Evolutionary conservation across 768 basidiomycete species (phyloP), one percentile per base, ranked within the genome.

Genomic region (Boletellus ananiceps): DNA sequence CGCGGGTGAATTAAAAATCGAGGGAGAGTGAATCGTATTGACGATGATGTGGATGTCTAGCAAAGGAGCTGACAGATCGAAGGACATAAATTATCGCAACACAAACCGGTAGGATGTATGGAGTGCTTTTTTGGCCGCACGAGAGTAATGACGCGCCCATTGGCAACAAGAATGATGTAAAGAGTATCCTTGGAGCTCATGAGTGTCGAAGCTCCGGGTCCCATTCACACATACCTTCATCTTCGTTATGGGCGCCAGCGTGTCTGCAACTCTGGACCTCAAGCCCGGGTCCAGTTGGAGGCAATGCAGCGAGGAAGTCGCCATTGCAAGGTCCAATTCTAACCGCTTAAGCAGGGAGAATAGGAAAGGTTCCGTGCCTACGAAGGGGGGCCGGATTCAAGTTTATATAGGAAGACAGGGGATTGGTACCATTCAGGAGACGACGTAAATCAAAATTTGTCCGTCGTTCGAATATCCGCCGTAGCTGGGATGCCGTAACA

Each of bases 61-160:
- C 6, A 37, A 27, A 35, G 9, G 40, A n/a, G 18, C n/a, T 36
- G 3, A 33, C 40, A 11, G 44, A 45, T 31, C 31, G 13, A 6
- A 46, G 35, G 16, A 9, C 21, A 42, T 18, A 16, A 29, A 27
- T 11, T 11, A 47, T 51, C 46, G 18, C 25, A 25, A 43, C n/a
- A 52, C 72, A 45, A 57, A 87, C 91, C 91, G 38, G 89, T 83
- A 16, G 93, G 93, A 64, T 99, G 93, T 58, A 99, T 93, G 0
- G 92, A 93, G 61, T 97, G 95, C 61, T 89, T 94, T 63, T 78
- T 84, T 0, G 95, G 95, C 51, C 95, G 74, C 8, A 94, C 83
- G 8, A 99, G 75, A 2, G 93, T 93, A 21, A 97, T 78, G 0
- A 95, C 84, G 23, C 80, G 81, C 21, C 82, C 84, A 41, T 78